These are phyloP conservation scores for Elongisporangium undulatum DNA, from an alignment of 352 stramenopile species.

Conservation along the genomic window DNA sequence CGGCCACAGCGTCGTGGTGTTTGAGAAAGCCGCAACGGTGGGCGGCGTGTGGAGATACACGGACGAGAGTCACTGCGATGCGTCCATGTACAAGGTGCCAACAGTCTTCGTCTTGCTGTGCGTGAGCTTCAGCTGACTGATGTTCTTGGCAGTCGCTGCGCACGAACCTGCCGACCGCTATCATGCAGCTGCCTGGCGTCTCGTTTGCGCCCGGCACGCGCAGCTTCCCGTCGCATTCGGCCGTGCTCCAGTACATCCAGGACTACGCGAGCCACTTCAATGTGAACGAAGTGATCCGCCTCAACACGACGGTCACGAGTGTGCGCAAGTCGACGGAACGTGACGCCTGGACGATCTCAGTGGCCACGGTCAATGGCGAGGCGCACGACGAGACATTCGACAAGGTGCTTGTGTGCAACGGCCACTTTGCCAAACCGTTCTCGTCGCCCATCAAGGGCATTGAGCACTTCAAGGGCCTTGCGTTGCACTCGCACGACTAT, in stretches of 20 bases:
- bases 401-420: conserved; percentile 75
- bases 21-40: conserved; percentile 57
- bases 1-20: conserved; percentile 64
- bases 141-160: conserved; percentile 50
- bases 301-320: conserved; percentile 48
- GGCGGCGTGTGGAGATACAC: conserved; percentile 78
- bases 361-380: conserved; percentile 27
- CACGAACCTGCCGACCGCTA: conserved; percentile 72
- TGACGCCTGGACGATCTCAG: conserved; percentile 30
- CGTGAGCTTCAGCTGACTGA: not conserved
- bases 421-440: conserved; percentile 64
- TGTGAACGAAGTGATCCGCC: conserved; percentile 39
- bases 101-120: not conserved
- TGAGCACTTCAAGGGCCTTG: conserved; percentile 36
- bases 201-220: conserved; percentile 45
- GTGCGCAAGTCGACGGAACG: conserved; percentile 25
- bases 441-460: conserved; percentile 41
- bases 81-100: conserved; percentile 68
- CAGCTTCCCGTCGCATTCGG: conserved; percentile 57
- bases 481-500: conserved; percentile 56
- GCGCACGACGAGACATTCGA: conserved; percentile 66
- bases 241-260: conserved; percentile 69
- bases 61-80: conserved; percentile 35
- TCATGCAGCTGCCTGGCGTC: conserved; percentile 77
- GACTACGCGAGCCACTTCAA: conserved; percentile 52